phyloP scores from a whole-genome alignment of 306 rosid species.

The Ochetophila trinervis region DNA sequence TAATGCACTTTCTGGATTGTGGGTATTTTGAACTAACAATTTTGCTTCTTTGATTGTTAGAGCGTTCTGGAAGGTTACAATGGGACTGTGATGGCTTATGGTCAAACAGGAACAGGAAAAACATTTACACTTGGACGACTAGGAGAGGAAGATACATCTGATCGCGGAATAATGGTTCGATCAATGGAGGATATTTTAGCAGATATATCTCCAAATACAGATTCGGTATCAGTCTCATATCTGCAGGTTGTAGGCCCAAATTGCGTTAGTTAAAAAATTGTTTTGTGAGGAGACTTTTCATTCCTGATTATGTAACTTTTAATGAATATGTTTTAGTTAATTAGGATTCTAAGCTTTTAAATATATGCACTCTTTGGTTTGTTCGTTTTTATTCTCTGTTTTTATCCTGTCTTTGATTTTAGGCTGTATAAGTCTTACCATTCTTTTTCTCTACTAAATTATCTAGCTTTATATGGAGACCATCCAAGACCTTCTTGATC shows the following conservation, averaged over 20 bases:
- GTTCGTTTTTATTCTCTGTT: constrained; percentile 21
- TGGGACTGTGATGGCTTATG: constrained; percentile 99
- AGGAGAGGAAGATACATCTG: constrained; percentile 79
- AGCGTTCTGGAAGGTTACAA: constrained; percentile 94
- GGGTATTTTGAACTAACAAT: neutral
- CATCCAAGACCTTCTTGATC: constrained; percentile 88
- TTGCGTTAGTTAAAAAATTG: no score
- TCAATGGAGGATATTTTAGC: constrained; percentile 92
- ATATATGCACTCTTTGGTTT: constrained; percentile 15
- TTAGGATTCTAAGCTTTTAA: neutral
- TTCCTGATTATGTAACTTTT: no score
- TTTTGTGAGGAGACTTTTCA: no score
- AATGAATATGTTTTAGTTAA: neutral
- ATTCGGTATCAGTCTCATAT: constrained; percentile 73
- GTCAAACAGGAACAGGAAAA: constrained; percentile 98
- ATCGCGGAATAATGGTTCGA: constrained; percentile 96
- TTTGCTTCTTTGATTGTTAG: constrained; percentile 34
- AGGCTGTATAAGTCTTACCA: constrained; percentile 8
- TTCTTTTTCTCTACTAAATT: constrained; percentile 18
- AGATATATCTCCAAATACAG: constrained; percentile 66
- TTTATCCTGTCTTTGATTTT: constrained; percentile 8
- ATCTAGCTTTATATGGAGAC: constrained; percentile 94
- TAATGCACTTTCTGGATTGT: constrained; percentile 3
- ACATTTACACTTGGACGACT: constrained; percentile 91
- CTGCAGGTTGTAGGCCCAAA: constrained; percentile 53